These are phyloP conservation scores for Naganishia friedmannii DNA, from an alignment of 768 basidiomycete genomes.

Conservation along the genomic window DNA sequence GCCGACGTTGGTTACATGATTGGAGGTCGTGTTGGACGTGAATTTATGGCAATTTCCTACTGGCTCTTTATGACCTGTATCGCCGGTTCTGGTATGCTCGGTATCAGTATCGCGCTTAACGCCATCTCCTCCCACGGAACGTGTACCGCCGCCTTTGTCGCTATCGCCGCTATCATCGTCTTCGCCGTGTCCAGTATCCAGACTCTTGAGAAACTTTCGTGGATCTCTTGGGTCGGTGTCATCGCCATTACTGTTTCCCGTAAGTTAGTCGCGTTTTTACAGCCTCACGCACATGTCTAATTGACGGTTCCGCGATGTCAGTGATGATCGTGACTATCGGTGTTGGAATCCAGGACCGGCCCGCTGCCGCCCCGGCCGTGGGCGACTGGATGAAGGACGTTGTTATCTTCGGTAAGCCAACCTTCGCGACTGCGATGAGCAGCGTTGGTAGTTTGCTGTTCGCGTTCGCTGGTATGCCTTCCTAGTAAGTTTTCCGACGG, in stretches of 20 bases:
- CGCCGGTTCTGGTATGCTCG: slow-evolving; percentile 47
- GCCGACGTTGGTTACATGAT: slow-evolving; percentile 39
- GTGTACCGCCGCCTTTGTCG: slow-evolving; percentile 52
- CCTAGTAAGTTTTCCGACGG: slow-evolving; percentile 27
- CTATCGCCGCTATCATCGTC: slow-evolving; percentile 42
- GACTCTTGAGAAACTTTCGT: slow-evolving; percentile 47
- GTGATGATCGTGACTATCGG: slow-evolving; percentile 39
- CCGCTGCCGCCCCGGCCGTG: slow-evolving; percentile 39
- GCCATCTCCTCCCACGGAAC: slow-evolving; percentile 49
- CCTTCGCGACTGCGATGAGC: slow-evolving; percentile 39
- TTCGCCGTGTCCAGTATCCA: slow-evolving; percentile 41
- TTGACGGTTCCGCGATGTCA: slow-evolving; percentile 1
- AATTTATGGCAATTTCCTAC: slow-evolving; percentile 37
- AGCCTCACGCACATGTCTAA: background rate
- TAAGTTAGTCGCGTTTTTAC: background rate
- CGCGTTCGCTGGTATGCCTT: slow-evolving; percentile 37
- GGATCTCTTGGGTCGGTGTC: slow-evolving; percentile 44
- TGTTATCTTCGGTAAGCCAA: slow-evolving; percentile 34
- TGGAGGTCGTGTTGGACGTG: slow-evolving; percentile 37
- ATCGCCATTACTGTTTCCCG: slow-evolving; percentile 34
- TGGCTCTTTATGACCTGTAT: slow-evolving; percentile 39
- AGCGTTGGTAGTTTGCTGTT: slow-evolving; percentile 38
- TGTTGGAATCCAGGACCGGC: slow-evolving; percentile 39
- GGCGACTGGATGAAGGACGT: slow-evolving; percentile 33
- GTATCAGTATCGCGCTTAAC: slow-evolving; percentile 51